phyloP scores from a whole-genome alignment of 1,284 basidiomycete species.

The Ceratobasidium sp. region DNA sequence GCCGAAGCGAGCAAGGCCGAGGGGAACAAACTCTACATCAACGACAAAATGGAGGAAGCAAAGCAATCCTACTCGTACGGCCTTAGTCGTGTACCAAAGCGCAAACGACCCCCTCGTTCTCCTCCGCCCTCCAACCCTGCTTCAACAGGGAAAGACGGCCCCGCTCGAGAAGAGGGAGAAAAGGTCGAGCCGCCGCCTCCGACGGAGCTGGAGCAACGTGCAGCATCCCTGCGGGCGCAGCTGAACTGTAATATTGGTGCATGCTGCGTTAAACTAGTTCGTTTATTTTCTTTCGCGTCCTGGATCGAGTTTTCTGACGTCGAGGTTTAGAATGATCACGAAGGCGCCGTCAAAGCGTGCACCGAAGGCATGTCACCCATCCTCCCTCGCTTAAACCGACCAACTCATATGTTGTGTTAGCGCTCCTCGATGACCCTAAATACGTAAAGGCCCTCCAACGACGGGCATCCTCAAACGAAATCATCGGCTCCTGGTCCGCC shows the following conservation, averaged over 20 bases:
- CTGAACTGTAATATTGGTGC: constrained; percentile 83
- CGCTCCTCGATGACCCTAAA: constrained; percentile 79
- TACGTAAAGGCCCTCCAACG: constrained; percentile 90
- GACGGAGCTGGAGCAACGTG: constrained; percentile 56
- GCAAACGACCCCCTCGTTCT: background rate
- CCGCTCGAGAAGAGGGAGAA: constrained; percentile 40
- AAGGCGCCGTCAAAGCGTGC: constrained; percentile 76
- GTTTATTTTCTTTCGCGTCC: constrained; percentile 46
- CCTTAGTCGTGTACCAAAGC: constrained; percentile 32
- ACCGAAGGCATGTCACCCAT: constrained; percentile 63
- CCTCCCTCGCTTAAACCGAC: background rate
- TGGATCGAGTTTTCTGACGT: constrained; percentile 23
- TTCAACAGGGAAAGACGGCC: constrained; percentile 43
- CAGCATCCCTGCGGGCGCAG: constrained; percentile 65
- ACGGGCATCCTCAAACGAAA: constrained; percentile 83
- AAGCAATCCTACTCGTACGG: constrained; percentile 39
- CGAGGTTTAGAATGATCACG: constrained; percentile 67
- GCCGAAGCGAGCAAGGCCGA: constrained; percentile 35
- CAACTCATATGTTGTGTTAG: constrained; percentile 55
- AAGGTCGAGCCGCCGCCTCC: constrained; percentile 32
- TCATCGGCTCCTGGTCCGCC: constrained; percentile 80
- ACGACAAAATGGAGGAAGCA: constrained; percentile 42
- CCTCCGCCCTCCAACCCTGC: background rate
- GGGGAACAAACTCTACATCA: constrained; percentile 42
- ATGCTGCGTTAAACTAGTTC: constrained; percentile 75